phyloP scores from a whole-genome alignment of 2,329 filamentous ascomycete genomes.

The Sphaerulina vaccinii region DNA sequence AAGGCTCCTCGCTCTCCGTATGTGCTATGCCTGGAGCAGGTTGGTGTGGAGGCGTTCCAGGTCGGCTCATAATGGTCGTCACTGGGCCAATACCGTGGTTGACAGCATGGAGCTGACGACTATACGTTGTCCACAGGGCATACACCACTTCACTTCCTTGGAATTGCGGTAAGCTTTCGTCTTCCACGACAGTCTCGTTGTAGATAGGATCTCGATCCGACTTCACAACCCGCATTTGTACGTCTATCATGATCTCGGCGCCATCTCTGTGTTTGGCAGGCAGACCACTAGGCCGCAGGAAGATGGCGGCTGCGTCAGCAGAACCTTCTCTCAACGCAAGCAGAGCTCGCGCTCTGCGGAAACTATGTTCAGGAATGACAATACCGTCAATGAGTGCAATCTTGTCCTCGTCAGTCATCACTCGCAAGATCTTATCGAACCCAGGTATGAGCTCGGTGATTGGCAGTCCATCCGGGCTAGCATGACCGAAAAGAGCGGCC shows the following conservation, averaged over 20 bases:
- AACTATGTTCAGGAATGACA: slow-evolving; percentile 93
- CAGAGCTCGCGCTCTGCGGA: slow-evolving; percentile 82
- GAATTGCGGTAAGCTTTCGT: slow-evolving; percentile 56
- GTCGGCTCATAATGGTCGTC: slow-evolving; percentile 63
- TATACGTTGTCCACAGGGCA: slow-evolving; percentile 96
- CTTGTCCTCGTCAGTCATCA: slow-evolving; percentile 83
- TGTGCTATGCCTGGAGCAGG: slow-evolving; percentile 44
- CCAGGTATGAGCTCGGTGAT: slow-evolving; percentile 80
- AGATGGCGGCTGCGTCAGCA: slow-evolving; percentile 71
- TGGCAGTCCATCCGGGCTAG: slow-evolving; percentile 74
- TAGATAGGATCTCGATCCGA: slow-evolving; percentile 68
- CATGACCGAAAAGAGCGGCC: slow-evolving; percentile 84
- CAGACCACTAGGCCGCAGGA: slow-evolving; percentile 80
- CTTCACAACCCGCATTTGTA: slow-evolving; percentile 94
- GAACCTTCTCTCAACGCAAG: slow-evolving; percentile 80
- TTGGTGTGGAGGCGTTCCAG: slow-evolving; percentile 71
- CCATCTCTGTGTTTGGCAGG: slow-evolving; percentile 87
- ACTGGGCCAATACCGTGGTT: slow-evolving; percentile 61
- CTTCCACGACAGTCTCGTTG: slow-evolving; percentile 63
- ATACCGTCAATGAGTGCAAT: slow-evolving; percentile 86
- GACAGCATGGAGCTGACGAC: slow-evolving; percentile 80
- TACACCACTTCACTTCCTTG: slow-evolving; percentile 76
- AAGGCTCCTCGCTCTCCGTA: slow-evolving; percentile 10
- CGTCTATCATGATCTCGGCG: slow-evolving; percentile 86
- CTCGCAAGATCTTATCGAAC: slow-evolving; percentile 78